Base-by-base conservation (phyloP, 108 stramenopile species). In the Skeletonema menzelii region DNA sequence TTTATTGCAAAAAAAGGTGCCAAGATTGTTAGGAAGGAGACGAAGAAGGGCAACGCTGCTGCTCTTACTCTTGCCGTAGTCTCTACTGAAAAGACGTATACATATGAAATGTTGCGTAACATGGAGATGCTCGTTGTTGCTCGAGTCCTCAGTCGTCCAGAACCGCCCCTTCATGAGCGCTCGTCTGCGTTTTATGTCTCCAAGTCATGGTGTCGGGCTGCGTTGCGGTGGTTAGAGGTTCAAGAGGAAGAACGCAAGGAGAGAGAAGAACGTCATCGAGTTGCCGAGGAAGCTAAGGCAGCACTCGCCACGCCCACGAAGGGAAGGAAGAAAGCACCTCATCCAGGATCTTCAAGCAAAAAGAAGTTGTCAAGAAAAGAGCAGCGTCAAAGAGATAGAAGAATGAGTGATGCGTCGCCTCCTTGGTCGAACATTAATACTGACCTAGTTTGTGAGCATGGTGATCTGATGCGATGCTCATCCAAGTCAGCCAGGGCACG, bases 121-220 rank as follows among this genome's bases (percentile, higher is more conserved):
- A 92, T 96, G 82, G 95, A 96, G 73, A 80, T 93, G 81, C 83
- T 90, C 4, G 91, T 94, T 12, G 92, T 96, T 7, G 91, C 91
- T 13, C 80, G 95, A n/a, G 88, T 91, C 30, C 75, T 96, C 30
- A 77, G 70, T 26, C 74, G 87, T 58, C 92, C 95, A 0, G 95
- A 96, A 73, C 91, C 94, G 4, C 82, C 85, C 56, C 20, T 70
- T 32, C 71, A 74, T 30, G 62, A 77, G 27, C 79, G 83, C 19
- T 26, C 42, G 6, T 67, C 82, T 8, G 85, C 88, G 8, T 96
- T 89, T 42, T 91, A 88, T 49, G 88, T 96, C 31, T 85, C 83
- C 59, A 96, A 96, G 65, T 69, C 83, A 12, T 96, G 95, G 95
- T 90, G 92, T 70, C 87, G 88, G 56, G 82, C 86, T 56, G 91